A percentile compares a stretch with the other conserved stretches of the same genome.
phyloP scores from a whole-genome alignment of 371 early-diverging fungal genomes.

The Amoeboaphelidium protococcarum region DNA sequence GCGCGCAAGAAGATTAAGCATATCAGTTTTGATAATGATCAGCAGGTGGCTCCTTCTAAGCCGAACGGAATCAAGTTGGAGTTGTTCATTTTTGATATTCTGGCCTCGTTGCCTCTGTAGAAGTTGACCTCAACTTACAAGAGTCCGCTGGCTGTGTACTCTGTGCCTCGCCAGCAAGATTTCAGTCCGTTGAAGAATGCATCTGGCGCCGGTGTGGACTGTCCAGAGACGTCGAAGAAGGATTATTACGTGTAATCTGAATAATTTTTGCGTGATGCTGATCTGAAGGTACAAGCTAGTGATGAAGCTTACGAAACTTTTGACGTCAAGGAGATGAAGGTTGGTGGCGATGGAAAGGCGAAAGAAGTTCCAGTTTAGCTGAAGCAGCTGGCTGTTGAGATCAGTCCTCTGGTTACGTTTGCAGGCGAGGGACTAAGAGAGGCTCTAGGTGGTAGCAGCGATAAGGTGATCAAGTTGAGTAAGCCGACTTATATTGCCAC shows the following conservation, averaged over 20 bases:
- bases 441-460: too few relatives aligned
- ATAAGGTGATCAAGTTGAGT: too few relatives aligned
- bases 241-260: slow-evolving; percentile 60
- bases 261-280: slow-evolving; percentile 56
- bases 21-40: slow-evolving; percentile 46
- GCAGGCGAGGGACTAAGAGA: slow-evolving; percentile 72
- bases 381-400: slow-evolving; percentile 30
- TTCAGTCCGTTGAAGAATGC: slow-evolving; percentile 96
- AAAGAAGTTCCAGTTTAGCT: slow-evolving; percentile 21
- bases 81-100: slow-evolving; percentile 85
- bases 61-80: slow-evolving; percentile 87
- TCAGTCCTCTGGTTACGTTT: slow-evolving; percentile 71
- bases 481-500: too few relatives aligned
- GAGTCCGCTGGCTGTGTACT: too few relatives aligned
- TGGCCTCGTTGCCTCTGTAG: too few relatives aligned
- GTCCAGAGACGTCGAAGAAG: slow-evolving; percentile 70
- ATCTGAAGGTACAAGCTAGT: slow-evolving; percentile 32
- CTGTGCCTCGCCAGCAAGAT: slow-evolving; percentile 69
- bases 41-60: slow-evolving; percentile 27
- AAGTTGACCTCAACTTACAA: too few relatives aligned
- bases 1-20: slow-evolving; percentile 91
- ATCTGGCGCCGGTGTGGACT: slow-evolving; percentile 57
- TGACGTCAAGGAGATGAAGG: too few relatives aligned
- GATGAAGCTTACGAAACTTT: too few relatives aligned
- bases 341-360: too few relatives aligned